Evolutionary conservation across 768 basidiomycete genomes (phyloP).

Genomic region (Boletus tomentosulus): DNA sequence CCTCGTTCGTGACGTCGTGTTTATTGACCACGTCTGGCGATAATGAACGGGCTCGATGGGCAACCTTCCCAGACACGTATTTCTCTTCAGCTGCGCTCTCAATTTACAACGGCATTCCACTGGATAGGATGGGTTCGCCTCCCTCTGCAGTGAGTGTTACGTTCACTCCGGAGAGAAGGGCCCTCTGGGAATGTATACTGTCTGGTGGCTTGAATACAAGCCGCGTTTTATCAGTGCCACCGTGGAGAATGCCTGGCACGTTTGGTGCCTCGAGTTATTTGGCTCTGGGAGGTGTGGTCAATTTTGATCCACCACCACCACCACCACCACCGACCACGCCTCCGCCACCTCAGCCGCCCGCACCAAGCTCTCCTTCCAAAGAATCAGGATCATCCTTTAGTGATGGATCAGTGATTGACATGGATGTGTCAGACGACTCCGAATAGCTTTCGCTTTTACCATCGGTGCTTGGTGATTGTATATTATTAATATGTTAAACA

Average conservation of each 20-base stretch:
- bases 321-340: slow-evolving; percentile 33
- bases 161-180: slow-evolving; percentile 33
- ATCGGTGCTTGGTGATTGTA: background rate
- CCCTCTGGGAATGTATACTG: slow-evolving; percentile 40
- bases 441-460: slow-evolving; percentile 10
- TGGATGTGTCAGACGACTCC: slow-evolving; percentile 28
- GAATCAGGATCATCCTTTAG: background rate
- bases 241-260: slow-evolving; percentile 23
- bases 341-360: slow-evolving; percentile 28
- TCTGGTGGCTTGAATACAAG: slow-evolving; percentile 8
- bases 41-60: slow-evolving; percentile 46
- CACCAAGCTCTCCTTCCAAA: slow-evolving; percentile 8
- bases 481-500: background rate
- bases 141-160: slow-evolving; percentile 30
- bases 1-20: background rate
- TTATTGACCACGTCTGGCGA: background rate
- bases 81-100: slow-evolving; percentile 57
- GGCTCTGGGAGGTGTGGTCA: slow-evolving; percentile 2
- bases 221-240: slow-evolving; percentile 2
- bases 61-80: slow-evolving; percentile 52
- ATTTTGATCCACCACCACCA: slow-evolving; percentile 19
- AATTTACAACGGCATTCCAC: slow-evolving; percentile 40
- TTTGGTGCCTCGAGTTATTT: slow-evolving; percentile 8
- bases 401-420: slow-evolving; percentile 14
- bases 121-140: slow-evolving; percentile 29